Conservation (phyloP, 192 early-diverging fungal species). For the Diversispora epigaea region DNA sequence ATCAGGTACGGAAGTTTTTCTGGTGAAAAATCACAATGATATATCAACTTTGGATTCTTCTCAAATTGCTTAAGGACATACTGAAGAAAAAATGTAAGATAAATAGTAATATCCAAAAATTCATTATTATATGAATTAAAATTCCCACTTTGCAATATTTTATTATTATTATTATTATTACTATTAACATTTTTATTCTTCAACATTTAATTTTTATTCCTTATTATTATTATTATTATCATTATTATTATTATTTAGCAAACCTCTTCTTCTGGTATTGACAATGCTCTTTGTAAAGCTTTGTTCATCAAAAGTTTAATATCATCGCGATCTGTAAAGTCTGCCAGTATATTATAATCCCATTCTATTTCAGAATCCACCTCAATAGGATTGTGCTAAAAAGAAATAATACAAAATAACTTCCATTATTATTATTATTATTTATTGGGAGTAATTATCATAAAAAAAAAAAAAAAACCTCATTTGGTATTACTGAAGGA, state of each 20-base stretch:
- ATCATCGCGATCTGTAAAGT: conserved; percentile 7
- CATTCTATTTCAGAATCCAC: neutral
- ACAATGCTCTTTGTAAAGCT: conserved; percentile 20
- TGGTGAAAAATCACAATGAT: conserved; percentile 30
- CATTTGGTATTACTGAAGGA: neutral
- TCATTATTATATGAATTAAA: too few relatives aligned
- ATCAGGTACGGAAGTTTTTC: conserved; percentile 43
- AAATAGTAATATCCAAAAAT: neutral
- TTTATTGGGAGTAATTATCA: neutral
- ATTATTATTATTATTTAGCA: neutral
- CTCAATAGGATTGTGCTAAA: neutral
- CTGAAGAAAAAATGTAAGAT: neutral
- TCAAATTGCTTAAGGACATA: conserved; percentile 21
- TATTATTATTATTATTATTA: too few relatives aligned
- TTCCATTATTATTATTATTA: neutral
- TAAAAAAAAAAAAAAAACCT: neutral
- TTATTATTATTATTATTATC: too few relatives aligned
- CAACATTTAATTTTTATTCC: too few relatives aligned
- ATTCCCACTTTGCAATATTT: too few relatives aligned
- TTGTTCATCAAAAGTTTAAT: conserved; percentile 13
- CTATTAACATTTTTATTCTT: too few relatives aligned
- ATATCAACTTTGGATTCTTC: conserved; percentile 8
- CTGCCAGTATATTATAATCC: conserved; percentile 20
- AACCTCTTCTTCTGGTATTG: conserved; percentile 27
- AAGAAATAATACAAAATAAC: neutral